These are phyloP conservation scores for Pythium sp. DNA, from an alignment of 352 stramenopile genomes.

Conservation along the genomic window DNA sequence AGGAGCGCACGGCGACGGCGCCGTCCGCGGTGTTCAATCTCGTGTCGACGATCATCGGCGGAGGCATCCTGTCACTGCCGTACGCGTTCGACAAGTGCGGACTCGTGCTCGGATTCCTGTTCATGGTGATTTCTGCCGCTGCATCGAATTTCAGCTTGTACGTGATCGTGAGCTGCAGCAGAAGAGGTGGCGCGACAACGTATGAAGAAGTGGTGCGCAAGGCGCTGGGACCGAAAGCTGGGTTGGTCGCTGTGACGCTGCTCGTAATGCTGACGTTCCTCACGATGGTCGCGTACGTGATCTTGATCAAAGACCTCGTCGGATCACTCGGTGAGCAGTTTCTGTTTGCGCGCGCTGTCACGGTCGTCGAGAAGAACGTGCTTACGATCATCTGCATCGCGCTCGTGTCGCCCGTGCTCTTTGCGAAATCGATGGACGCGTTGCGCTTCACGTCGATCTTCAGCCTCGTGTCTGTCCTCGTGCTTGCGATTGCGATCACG, in stretches of 20 bases:
- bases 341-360: conserved; percentile 61
- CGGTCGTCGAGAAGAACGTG: conserved; percentile 51
- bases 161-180: conserved; percentile 85
- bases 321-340: conserved; percentile 79
- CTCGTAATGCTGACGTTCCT: conserved; percentile 94
- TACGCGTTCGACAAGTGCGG: conserved; percentile 89
- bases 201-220: conserved; percentile 88
- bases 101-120: conserved; percentile 70
- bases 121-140: conserved; percentile 70
- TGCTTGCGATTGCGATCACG: conserved; percentile 72
- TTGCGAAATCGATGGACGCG: conserved; percentile 75
- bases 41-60: conserved; percentile 87
- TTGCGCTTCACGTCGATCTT: conserved; percentile 83
- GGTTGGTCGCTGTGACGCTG: conserved; percentile 68
- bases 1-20: conserved; percentile 57
- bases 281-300: conserved; percentile 93
- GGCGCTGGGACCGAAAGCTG: conserved; percentile 59
- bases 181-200: conserved; percentile 72
- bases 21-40: conserved; percentile 84
- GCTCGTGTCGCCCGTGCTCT: conserved; percentile 68
- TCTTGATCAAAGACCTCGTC: conserved; percentile 94
- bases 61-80: conserved; percentile 80
- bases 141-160: conserved; percentile 86
- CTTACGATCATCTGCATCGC: conserved; percentile 65
- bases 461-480: conserved; percentile 64